These are phyloP conservation scores for Aaosphaeria pasadenensis DNA, from an alignment of 2,329 filamentous ascomycete species.

Conservation along the genomic window DNA sequence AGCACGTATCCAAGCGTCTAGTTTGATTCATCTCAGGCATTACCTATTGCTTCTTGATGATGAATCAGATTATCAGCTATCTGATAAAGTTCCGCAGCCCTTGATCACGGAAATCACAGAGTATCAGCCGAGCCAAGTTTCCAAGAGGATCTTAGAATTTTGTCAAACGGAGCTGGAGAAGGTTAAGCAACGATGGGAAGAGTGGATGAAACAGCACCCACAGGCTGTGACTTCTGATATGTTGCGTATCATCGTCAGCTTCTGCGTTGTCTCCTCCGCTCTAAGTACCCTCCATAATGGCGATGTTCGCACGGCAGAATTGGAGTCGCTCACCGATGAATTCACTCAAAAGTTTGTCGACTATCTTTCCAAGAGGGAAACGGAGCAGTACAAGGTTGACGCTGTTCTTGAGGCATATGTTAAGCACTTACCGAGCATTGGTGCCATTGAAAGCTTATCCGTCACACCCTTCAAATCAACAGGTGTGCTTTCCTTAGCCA, in stretches of 20 bases:
- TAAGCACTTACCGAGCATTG: slow-evolving; percentile 28
- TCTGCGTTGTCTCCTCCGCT: slow-evolving; percentile 45
- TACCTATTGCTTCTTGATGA: slow-evolving; percentile 49
- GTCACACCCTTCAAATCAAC: slow-evolving; percentile 15
- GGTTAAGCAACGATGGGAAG: slow-evolving; percentile 44
- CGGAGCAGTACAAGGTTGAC: slow-evolving; percentile 44
- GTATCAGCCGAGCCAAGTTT: slow-evolving; percentile 18
- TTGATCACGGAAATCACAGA: slow-evolving; percentile 5
- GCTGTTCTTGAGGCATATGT: slow-evolving; percentile 38
- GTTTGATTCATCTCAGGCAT: slow-evolving; percentile 42
- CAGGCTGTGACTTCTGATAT: slow-evolving; percentile 49
- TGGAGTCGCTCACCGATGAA: slow-evolving; percentile 18
- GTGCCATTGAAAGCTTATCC: slow-evolving; percentile 10
- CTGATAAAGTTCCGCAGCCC: background rate
- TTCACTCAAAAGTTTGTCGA: slow-evolving; percentile 26
- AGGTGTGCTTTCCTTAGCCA: slow-evolving; percentile 34
- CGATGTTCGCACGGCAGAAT: slow-evolving; percentile 18
- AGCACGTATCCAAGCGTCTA: slow-evolving; percentile 41
- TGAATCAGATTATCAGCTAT: background rate
- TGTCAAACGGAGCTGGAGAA: slow-evolving; percentile 45
- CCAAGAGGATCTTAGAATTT: slow-evolving; percentile 42
- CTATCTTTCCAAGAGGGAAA: slow-evolving; percentile 36
- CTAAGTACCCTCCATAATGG: slow-evolving; percentile 15
- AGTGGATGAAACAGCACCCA: slow-evolving; percentile 40
- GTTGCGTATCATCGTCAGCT: slow-evolving; percentile 48